Evolutionary conservation across 2,329 filamentous ascomycete species (phyloP), one percentile per base, ranked within the genome.

Genomic region (Pyrenophora teres): DNA sequence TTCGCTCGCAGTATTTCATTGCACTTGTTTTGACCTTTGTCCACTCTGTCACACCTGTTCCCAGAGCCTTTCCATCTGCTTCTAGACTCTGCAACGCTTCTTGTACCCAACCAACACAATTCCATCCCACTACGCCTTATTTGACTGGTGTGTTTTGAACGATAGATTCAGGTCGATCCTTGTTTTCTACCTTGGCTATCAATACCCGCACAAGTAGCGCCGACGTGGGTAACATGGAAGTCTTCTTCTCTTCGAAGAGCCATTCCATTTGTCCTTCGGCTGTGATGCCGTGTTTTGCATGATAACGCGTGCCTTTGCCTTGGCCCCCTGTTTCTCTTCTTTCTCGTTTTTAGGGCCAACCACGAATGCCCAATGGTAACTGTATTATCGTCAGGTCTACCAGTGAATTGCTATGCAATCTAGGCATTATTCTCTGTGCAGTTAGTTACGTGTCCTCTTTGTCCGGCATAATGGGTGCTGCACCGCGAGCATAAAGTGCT

Each of bases 101-200:
- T 50, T 72, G 67, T 3, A 78, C 71, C 77, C 76, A 80, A 0
- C 21, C 53, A 0, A 78, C 73, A 60, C 76, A 79, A 50, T 78
- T 78, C 74, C 76, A 79, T 40, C 47, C 47, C 25, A 15, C 25
- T 35, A 50, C 30, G 25, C 19, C 52, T 35, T 76, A 54, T 31
- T 70, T 71, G 18, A 56, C 46, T 25, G 40, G 48, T 38, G 48
- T 52, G 27, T 43, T 49, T n/a, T 23, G 30, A 44, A 56, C 6
- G 25, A 48, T 42, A 6, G 12, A 18, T 15, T 32, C 16, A 13
- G 48, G 37, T 33, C 48, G 44, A 41, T 56, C n/a, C 13, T 40
- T 48, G 8, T 45, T 38, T 13, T 52, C 52, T 8, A 48, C 33
- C 21, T 56, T 56, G 12, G 38, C 48, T 52, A 49, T 56, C 48